Conservation (phyloP, 768 basidiomycete species). For the Trametes sanguinea region DNA sequence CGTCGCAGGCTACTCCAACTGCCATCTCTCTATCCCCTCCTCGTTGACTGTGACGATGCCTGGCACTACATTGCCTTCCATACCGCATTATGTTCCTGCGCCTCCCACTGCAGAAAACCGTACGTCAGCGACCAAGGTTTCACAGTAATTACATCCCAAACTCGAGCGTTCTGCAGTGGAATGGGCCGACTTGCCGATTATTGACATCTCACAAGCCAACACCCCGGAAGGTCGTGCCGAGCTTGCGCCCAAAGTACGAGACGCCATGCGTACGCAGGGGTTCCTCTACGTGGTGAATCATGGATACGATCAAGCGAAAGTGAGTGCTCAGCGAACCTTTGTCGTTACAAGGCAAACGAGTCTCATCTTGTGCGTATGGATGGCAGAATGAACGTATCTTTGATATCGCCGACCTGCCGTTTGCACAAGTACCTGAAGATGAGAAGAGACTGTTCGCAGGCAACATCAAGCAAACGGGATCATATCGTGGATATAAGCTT, state of each 20-base stretch:
- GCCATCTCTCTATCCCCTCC: not conserved
- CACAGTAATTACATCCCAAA: not conserved
- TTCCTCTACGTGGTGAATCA: constrained; percentile 40
- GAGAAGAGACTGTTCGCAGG: constrained; percentile 37
- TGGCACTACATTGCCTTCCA: constrained; percentile 16
- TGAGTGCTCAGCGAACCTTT: not conserved
- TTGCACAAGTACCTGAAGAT: constrained; percentile 35
- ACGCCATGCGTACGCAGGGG: constrained; percentile 33
- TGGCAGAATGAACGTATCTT: constrained; percentile 37
- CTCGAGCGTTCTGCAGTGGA: constrained; percentile 28
- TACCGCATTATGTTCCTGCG: constrained; percentile 29
- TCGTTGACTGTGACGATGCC: constrained; percentile 17
- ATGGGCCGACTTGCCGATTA: constrained; percentile 35
- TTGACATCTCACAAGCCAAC: constrained; percentile 33
- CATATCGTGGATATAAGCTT: constrained; percentile 58
- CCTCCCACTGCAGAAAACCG: constrained; percentile 25
- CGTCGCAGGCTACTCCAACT: not conserved
- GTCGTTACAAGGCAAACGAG: no score
- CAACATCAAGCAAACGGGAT: constrained; percentile 43
- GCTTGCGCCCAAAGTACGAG: constrained; percentile 28
- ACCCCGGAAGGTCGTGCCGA: constrained; percentile 33
- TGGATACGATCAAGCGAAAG: constrained; percentile 30
- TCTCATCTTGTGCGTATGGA: not conserved
- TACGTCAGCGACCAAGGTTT: not conserved
- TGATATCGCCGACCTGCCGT: constrained; percentile 40